These are phyloP conservation scores for Kwoniella shandongensis DNA, from an alignment of 768 basidiomycete genomes.

Conservation along the genomic window DNA sequence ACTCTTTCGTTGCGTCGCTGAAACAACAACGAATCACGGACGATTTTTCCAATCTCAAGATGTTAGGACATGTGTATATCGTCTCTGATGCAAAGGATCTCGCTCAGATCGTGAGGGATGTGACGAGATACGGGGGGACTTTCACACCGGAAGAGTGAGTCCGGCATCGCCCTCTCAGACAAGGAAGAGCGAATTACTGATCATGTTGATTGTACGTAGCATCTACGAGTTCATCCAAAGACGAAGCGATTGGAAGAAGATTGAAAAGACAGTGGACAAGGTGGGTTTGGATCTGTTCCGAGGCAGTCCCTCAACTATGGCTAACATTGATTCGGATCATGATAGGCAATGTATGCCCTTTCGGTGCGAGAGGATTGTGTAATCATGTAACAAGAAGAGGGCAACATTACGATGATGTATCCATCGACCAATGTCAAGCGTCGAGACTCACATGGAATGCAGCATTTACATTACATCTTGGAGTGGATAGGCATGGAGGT, in stretches of 20 bases:
- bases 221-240: conserved; percentile 95
- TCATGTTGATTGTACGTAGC: conserved; percentile 61
- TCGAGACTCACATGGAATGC: too few relatives aligned
- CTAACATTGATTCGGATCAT: background rate
- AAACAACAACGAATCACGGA: conserved; percentile 79
- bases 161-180: background rate
- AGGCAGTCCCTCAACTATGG: background rate
- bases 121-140: conserved; percentile 90
- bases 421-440: too few relatives aligned
- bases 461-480: too few relatives aligned
- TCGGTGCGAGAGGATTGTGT: conserved; percentile 82
- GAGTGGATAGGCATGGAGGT: too few relatives aligned
- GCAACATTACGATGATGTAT: too few relatives aligned
- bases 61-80: conserved; percentile 95
- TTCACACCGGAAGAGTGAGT: conserved; percentile 82
- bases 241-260: conserved; percentile 96
- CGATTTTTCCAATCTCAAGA: conserved; percentile 92
- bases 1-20: conserved; percentile 80
- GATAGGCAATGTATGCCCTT: conserved; percentile 50
- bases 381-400: conserved; percentile 47
- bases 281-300: conserved; percentile 32
- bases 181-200: background rate
- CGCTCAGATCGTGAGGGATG: conserved; percentile 92
- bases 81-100: conserved; percentile 95
- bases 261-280: conserved; percentile 79